Base-by-base conservation (phyloP, 192 early-diverging fungal genomes). In the Entophlyctis helioformis region DNA sequence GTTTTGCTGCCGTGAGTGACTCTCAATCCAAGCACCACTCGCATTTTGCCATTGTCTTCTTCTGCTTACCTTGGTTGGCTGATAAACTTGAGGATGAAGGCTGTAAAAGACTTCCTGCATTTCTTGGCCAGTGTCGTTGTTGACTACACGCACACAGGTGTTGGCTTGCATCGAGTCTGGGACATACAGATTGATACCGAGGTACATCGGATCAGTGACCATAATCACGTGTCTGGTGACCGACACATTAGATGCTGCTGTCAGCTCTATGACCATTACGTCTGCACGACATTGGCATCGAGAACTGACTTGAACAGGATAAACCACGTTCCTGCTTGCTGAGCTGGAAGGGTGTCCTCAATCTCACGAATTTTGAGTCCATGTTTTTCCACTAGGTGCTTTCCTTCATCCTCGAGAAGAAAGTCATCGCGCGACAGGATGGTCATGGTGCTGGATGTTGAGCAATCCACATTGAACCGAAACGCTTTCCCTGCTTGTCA, bases 391-490 rank as follows among this genome's bases (percentile, higher is more conserved):
- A 53, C 21, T 10, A 60, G 40, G 46, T 69, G 72, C 46, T 76
- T 76, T 34, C 36, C 56, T 45, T 71, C 69, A 22, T 76, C 73
- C 43, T 76, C 73, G 31, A 76, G 31, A 5, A 48, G 25, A 47
- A 62, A 70, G 2, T 71, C 64, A 0, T 72, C 64, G 13, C 62
- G 59, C 1, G 69, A 69, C 40, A 53, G 65, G n/a, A 76, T 46
- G 11, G 61, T 59, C 7, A 76, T 27, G 23, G 32, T 31, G 43
- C 57, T 72, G 9, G 65, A 44, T 3, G 62, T 62, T 13, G 63
- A 45, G 32, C 64, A 66, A 31, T 76, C 64, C 35, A 71, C 38
- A 5, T 48, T 32, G 37, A 76, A 62, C 23, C 56, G 43, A 46
- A 58, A 72, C 2, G 63, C 64, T 29, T n/a, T n/a, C 8, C 3